These are phyloP conservation scores for Pseudohyphozyma bogoriensis DNA, from an alignment of 768 basidiomycete genomes.

Conservation along the genomic window DNA sequence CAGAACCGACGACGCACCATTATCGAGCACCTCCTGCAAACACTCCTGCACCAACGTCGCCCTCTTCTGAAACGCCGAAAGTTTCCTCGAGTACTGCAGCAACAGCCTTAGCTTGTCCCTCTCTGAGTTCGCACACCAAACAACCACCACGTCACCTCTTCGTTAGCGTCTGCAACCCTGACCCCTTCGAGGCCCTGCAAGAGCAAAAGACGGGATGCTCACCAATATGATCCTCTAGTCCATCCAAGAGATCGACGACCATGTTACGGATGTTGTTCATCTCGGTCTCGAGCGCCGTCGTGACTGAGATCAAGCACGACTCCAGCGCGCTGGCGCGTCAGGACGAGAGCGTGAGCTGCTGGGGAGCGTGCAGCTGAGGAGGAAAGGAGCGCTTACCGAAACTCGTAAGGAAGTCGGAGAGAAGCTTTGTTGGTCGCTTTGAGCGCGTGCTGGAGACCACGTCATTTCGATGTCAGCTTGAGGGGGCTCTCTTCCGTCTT, in stretches of 20 bases:
- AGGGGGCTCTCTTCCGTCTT: too few relatives aligned
- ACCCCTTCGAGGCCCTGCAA: too few relatives aligned
- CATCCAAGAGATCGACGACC: conserved; percentile 77
- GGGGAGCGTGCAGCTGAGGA: neutral
- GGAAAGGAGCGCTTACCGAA: conserved; percentile 34
- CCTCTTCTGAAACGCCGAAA: conserved; percentile 81
- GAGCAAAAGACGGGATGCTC: neutral
- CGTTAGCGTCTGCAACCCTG: too few relatives aligned
- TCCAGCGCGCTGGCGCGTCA: conserved; percentile 66
- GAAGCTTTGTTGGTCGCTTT: conserved; percentile 24
- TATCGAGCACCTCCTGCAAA: conserved; percentile 74
- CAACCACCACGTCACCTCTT: neutral
- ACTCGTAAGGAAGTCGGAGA: conserved; percentile 69
- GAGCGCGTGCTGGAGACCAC: conserved; percentile 27
- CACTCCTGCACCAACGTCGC: conserved; percentile 79
- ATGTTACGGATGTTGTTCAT: conserved; percentile 88
- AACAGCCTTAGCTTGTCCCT: conserved; percentile 86
- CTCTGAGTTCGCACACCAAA: conserved; percentile 35
- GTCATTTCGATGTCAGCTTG: too few relatives aligned
- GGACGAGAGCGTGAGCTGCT: neutral
- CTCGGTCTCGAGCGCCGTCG: conserved; percentile 89
- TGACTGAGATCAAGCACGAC: conserved; percentile 78
- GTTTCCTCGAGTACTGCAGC: conserved; percentile 79
- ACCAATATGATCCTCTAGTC: conserved; percentile 85
- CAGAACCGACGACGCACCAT: conserved; percentile 27